Conservation (phyloP, 257 asterid genomes). For the Buddleja alternifolia region DNA sequence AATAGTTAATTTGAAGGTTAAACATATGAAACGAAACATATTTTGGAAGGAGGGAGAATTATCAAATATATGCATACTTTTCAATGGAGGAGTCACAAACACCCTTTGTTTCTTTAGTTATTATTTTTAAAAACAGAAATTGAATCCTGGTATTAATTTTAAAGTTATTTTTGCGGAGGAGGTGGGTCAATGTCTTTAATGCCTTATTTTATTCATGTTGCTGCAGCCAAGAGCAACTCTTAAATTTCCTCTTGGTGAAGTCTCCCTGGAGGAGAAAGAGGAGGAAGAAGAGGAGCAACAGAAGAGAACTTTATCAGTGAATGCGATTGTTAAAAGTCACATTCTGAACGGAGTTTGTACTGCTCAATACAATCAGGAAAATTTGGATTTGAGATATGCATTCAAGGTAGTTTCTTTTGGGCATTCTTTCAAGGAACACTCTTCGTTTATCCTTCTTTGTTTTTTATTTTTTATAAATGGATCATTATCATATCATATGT, state of each 20-base stretch:
- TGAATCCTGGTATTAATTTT: neutral
- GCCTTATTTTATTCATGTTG: neutral
- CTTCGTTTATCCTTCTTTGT: neutral
- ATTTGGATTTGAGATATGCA: conserved; percentile 66
- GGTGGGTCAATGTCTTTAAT: neutral
- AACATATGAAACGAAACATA: too few species aligned
- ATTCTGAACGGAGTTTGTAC: conserved; percentile 69
- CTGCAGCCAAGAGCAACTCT: conserved; percentile 85
- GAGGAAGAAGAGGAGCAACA: conserved; percentile 67
- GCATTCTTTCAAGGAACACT: conserved; percentile 5
- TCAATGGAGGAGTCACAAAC: neutral
- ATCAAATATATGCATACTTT: conserved; percentile 16
- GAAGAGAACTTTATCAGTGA: conserved; percentile 55
- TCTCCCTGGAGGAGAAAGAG: conserved; percentile 73
- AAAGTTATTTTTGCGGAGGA: neutral
- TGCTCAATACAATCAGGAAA: conserved; percentile 76
- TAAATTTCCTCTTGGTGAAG: conserved; percentile 83
- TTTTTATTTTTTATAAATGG: conserved; percentile 5
- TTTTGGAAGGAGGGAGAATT: too few species aligned
- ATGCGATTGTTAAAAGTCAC: conserved; percentile 62
- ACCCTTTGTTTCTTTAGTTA: neutral
- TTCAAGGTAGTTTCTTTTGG: conserved; percentile 63
- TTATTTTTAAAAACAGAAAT: too few species aligned
- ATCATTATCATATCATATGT: neutral
- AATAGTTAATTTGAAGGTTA: too few species aligned